Base-by-base conservation (phyloP, 2,329 filamentous ascomycete genomes). In the Arthrobotrys sphaeroides region DNA sequence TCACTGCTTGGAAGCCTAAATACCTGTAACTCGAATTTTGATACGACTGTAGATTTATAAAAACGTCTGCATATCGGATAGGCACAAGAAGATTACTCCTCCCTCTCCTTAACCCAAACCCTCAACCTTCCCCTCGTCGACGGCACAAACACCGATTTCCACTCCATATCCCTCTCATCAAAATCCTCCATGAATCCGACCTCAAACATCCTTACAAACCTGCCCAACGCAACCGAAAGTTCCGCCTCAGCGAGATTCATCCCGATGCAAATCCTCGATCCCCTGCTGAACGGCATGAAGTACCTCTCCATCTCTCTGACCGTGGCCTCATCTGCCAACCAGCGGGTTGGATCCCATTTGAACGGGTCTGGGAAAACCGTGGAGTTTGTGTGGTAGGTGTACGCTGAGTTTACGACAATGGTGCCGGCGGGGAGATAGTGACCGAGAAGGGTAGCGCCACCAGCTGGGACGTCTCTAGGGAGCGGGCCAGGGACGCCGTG, bases 161-260 rank as follows among this genome's bases (percentile, higher is more conserved):
- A 76, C 20, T 66, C 33, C 73, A 76, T 36, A 70, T 40, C 45
- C 24, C 57, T 40, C 51, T 65, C 65, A 22, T 69, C 43, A 28
- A 74, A 68, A 18, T 36, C 70, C 5, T 65, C 59, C 38, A 51
- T 60, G 26, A 66, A 61, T 20, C 43, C 42, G 33, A 74, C 5
- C 12, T 74, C 62, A 49, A 62, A 74, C 64, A 53, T 45, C 18
- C 70, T 42, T n/a, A 74, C 43, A 49, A 74, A 57, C 36, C 62
- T 61, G 20, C 40, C 70, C 9, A 74, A 12, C 28, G 64, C 55
- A 22, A 68, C n/a, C 45, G 51, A 60, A 24, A 74, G 18, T 31
- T 74, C 70, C 6, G 62, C 70, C 43, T 49, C 60, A 16, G 70
- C 70, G 7, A 74, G 36, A 40, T 74, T 53, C 62, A 74, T 43